Evolutionary conservation across 768 basidiomycete species (phyloP).

Genomic region (Lactarius deliciosus): DNA sequence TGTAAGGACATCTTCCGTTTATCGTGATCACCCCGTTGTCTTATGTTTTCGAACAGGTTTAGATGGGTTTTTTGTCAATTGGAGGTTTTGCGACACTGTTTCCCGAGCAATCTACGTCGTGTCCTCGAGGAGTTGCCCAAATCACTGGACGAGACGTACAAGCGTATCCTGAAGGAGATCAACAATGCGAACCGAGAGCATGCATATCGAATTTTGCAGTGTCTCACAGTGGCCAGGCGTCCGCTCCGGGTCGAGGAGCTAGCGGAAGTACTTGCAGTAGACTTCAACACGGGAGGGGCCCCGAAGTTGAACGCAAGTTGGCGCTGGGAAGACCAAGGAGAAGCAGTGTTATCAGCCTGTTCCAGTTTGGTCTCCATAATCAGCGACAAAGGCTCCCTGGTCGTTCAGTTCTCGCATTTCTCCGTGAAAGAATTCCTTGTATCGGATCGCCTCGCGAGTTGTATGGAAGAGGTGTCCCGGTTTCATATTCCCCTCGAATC

Average conservation of each 20-base stretch:
- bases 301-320: background rate
- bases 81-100: background rate
- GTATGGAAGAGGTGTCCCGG: background rate
- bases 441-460: background rate
- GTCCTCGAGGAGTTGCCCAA: background rate
- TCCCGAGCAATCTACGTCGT: background rate
- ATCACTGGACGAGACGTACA: background rate
- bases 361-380: background rate
- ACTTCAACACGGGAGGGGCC: background rate
- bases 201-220: background rate
- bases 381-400: background rate
- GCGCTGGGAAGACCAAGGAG: background rate
- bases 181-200: background rate
- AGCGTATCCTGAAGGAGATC: background rate
- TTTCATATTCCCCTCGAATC: background rate
- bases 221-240: background rate
- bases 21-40: too few species aligned
- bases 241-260: background rate
- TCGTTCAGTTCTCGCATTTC: background rate
- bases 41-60: background rate
- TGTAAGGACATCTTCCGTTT: background rate
- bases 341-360: background rate
- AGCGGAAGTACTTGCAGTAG: background rate
- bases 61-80: background rate
- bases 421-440: background rate